Percentiles rank a stretch among this genome's conserved stretches.
phyloP scores from a whole-genome alignment of 805 yeast genomes.

The Schwanniomyces pseudopolymorphus region DNA sequence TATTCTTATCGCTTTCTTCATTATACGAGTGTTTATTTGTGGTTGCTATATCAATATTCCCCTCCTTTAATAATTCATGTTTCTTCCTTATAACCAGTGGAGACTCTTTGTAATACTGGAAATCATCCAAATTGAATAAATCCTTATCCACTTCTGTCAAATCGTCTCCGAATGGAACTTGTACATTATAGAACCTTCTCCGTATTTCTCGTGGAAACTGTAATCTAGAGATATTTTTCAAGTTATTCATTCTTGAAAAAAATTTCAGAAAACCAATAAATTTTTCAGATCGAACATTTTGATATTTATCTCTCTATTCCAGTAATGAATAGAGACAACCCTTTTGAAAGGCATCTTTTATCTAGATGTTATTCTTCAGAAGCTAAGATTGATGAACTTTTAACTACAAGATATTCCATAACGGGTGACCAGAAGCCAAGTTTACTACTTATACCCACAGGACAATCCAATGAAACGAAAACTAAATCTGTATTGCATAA shows the following conservation, averaged over 20 bases:
- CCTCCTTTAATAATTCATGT: slow-evolving; percentile 6
- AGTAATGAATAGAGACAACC: slow-evolving; percentile 42
- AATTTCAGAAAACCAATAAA: not conserved
- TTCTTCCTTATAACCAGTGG: slow-evolving; percentile 23
- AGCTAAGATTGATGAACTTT: slow-evolving; percentile 37
- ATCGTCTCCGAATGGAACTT: slow-evolving; percentile 42
- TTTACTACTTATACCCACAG: slow-evolving; percentile 41
- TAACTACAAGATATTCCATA: slow-evolving; percentile 46
- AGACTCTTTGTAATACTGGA: slow-evolving; percentile 36
- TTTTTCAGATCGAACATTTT: not conserved
- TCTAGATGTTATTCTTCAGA: slow-evolving; percentile 42
- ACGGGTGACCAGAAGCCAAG: slow-evolving; percentile 48
- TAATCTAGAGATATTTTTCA: not conserved
- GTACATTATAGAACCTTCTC: slow-evolving; percentile 4
- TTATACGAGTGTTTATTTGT: not conserved
- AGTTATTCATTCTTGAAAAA: not conserved
- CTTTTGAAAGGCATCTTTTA: slow-evolving; percentile 47
- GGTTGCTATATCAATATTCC: not conserved
- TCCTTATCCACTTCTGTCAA: slow-evolving; percentile 31
- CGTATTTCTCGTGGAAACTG: not conserved
- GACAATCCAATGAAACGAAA: slow-evolving; percentile 15
- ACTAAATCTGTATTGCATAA: slow-evolving; percentile 17
- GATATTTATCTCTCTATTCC: not conserved
- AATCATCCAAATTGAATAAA: slow-evolving; percentile 37
- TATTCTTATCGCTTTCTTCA: not conserved